Base-by-base conservation (phyloP, 345 rosid species). In the Eucalyptus curtisii region DNA sequence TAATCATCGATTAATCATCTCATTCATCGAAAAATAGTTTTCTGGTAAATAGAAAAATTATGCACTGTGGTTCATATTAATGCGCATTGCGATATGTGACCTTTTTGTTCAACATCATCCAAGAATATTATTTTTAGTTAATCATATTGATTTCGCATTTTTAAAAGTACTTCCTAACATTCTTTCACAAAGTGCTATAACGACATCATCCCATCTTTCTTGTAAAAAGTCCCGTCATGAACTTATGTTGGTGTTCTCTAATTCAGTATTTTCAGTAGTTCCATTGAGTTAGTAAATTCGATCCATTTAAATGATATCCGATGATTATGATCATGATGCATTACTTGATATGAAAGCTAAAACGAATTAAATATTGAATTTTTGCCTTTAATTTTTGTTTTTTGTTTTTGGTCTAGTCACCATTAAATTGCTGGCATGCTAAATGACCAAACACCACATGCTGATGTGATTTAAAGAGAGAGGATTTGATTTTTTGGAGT, bases 241-340 rank as follows among this genome's bases (percentile, higher is more conserved):
- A 52, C 68, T 61, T 61, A 61, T 61, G 31, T 61, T 30, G 16
- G 30, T 12, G 16, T 61, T 27, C 13, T 6, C 16, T 59, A 1
- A 3, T 61, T 61, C 0, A 3, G 4, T 61, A 61, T 12, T 61
- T 61, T 30, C 4, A 27, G 0, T 30, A 5, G 0, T 27, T 27
- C 7, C 2, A 0, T 27, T 1, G 0, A 61, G 31, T 61, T 4
- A 13, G 7, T 1, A 3, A 2, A 10, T 61, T 31, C 2, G 1
- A 31, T 20, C 42, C 2, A 15, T 22, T n/a, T 66, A 31, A 66
- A 31, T 66, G 40, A 10, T 8, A 31, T 16, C 37, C 6, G 2
- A 17, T 66, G 10, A 66, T 8, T 17, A 66, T 31, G 10, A 16
- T 8, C 0, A 5, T 3, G 42, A 66, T 16, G 0, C 20, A 31